Conservation (phyloP, 73 alveolate species). For the Urostyla sp. region DNA sequence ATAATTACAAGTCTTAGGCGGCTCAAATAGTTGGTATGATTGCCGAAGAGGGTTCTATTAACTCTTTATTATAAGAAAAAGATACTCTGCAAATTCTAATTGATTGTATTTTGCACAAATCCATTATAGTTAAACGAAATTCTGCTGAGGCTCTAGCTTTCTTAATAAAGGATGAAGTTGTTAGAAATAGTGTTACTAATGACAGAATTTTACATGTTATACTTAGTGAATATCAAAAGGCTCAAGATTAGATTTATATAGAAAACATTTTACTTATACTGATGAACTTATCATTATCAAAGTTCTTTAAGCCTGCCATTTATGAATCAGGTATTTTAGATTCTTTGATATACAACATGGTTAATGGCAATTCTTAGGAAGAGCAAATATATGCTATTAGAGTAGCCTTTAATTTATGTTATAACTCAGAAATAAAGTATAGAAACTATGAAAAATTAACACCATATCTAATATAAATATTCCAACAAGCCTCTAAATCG, state of each 20-base stretch:
- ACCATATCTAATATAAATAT: constrained; percentile 8
- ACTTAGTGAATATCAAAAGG: constrained; percentile 31
- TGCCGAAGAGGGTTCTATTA: constrained; percentile 57
- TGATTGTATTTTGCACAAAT: constrained; percentile 19
- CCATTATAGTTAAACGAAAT: constrained; percentile 47
- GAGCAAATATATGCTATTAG: constrained; percentile 40
- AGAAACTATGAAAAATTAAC: constrained; percentile 52
- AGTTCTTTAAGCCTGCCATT: constrained; percentile 17
- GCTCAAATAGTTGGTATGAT: constrained; percentile 61
- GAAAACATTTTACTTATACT: constrained; percentile 42
- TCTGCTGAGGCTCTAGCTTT: constrained; percentile 66
- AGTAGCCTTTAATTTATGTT: constrained; percentile 10
- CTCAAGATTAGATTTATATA: constrained; percentile 38
- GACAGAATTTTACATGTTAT: constrained; percentile 35
- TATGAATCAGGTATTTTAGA: constrained; percentile 55
- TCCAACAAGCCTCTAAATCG: constrained; percentile 1
- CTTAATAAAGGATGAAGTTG: constrained; percentile 19
- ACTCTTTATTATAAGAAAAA: constrained; percentile 10
- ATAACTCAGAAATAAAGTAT: constrained; percentile 21
- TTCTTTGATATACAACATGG: constrained; percentile 44
- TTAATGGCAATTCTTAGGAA: constrained; percentile 45
- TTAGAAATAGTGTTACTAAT: constrained; percentile 22
- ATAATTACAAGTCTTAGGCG: constrained; percentile 53
- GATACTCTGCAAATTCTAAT: constrained; percentile 37
- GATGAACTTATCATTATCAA: constrained; percentile 30